phyloP scores from a whole-genome alignment of 139 green algal species.

The Dunaliella primolecta region DNA sequence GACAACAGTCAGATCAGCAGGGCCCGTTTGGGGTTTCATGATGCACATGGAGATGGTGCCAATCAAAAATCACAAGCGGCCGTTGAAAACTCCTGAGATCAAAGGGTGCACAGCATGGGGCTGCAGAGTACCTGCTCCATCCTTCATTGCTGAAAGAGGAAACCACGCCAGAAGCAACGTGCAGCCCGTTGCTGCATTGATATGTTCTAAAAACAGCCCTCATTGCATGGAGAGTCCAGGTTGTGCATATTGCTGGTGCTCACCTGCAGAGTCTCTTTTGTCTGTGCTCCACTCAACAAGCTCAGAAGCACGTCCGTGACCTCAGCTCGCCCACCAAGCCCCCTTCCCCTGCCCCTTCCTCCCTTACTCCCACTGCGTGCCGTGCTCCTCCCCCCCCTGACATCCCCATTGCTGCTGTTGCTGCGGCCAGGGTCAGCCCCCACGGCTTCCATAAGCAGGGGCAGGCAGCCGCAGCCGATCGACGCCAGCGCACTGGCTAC shows the following conservation, averaged over 20 bases:
- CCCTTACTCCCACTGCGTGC: background rate
- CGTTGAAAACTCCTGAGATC: too few species aligned
- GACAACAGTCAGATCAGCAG: too few species aligned
- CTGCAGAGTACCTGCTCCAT: too few species aligned
- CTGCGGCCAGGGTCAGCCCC: background rate
- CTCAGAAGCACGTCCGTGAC: background rate
- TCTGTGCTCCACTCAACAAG: background rate
- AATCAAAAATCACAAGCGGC: too few species aligned
- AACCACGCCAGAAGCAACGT: too few species aligned
- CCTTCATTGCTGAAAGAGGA: too few species aligned
- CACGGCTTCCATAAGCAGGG: conserved; percentile 54
- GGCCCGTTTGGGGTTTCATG: too few species aligned
- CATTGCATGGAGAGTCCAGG: too few species aligned
- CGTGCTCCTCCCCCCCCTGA: background rate
- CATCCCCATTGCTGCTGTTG: background rate
- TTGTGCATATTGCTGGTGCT: background rate
- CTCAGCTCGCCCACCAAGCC: background rate
- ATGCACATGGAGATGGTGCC: too few species aligned
- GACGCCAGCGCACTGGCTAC: conserved; percentile 32
- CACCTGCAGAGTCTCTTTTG: conserved; percentile 11
- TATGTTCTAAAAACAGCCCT: too few species aligned
- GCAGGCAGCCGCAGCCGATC: conserved; percentile 35
- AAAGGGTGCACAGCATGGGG: too few species aligned
- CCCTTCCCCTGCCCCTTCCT: background rate
- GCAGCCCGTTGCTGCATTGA: too few species aligned